These are phyloP conservation scores for Eremothecium sinecaudum DNA, from an alignment of 1,139 yeast species.

Conservation along the genomic window DNA sequence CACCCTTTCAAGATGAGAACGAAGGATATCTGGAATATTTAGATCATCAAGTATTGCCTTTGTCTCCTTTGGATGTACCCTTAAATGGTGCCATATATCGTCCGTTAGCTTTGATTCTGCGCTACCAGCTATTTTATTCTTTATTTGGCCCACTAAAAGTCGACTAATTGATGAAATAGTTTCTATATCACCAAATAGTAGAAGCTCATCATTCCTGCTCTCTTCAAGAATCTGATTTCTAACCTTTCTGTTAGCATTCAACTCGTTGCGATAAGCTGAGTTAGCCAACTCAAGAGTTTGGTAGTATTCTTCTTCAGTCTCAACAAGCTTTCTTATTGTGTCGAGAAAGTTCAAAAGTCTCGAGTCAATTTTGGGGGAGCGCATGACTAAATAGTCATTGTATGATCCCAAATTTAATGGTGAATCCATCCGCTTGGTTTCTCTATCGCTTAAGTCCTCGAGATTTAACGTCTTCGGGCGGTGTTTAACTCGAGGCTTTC, in stretches of 20 bases:
- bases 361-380: constrained; percentile 6
- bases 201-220: constrained; percentile 25
- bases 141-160: constrained; percentile 14
- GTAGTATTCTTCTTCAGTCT: constrained; percentile 26
- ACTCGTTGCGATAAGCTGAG: constrained; percentile 24
- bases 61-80: neutral
- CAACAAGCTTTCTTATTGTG: constrained; percentile 21
- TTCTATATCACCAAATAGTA: constrained; percentile 33
- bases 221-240: constrained; percentile 19
- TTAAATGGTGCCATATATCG: constrained; percentile 5
- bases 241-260: constrained; percentile 21
- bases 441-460: constrained; percentile 16
- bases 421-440: constrained; percentile 21
- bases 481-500: constrained; percentile 2
- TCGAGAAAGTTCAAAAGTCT: constrained; percentile 15
- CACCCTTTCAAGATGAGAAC: constrained; percentile 24
- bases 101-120: constrained; percentile 9
- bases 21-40: constrained; percentile 27
- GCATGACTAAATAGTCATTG: constrained; percentile 8
- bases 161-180: constrained; percentile 31
- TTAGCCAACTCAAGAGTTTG: constrained; percentile 21
- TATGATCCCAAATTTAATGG: constrained; percentile 20
- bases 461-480: constrained; percentile 6
- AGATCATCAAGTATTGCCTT: constrained; percentile 9
- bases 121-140: neutral